A percentile compares a stretch with the other conserved stretches of the same genome.
These are phyloP conservation scores for Trametes cingulata DNA, from an alignment of 768 basidiomycete genomes.

Conservation along the genomic window DNA sequence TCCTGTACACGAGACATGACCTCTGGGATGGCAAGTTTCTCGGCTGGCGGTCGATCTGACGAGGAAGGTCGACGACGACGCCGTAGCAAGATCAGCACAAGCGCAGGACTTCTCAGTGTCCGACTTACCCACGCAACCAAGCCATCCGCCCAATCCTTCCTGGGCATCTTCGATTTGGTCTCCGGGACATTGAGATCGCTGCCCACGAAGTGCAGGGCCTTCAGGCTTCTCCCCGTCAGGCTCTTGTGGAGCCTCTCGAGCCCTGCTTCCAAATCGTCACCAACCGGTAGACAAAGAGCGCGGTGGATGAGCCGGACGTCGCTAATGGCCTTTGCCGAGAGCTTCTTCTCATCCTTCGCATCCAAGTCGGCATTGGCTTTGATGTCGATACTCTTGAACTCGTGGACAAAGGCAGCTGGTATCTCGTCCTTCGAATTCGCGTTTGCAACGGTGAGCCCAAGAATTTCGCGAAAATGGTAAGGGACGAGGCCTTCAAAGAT, in stretches of 20 bases:
- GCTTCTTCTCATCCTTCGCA: background rate
- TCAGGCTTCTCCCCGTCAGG: background rate
- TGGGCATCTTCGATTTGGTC: background rate
- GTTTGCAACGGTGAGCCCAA: background rate
- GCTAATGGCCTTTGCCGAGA: background rate
- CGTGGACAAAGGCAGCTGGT: background rate
- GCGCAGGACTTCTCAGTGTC: too few species aligned
- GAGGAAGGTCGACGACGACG: background rate
- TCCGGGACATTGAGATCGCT: background rate
- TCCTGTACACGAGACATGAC: background rate
- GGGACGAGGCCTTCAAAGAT: constrained; percentile 15
- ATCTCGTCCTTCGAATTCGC: background rate
- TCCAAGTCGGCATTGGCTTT: background rate
- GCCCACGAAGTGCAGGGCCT: background rate
- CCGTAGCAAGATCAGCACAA: background rate
- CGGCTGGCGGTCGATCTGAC: too few species aligned
- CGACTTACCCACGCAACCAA: background rate
- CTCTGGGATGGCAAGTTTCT: background rate
- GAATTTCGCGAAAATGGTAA: background rate
- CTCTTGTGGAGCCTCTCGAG: background rate
- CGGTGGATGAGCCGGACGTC: background rate
- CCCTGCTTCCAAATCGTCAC: background rate
- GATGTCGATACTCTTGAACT: background rate
- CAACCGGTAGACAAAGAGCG: background rate
- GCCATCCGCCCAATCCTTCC: background rate